These are phyloP conservation scores for Metarhizium robertsii DNA, from an alignment of 2,329 filamentous ascomycete species.

Conservation along the genomic window DNA sequence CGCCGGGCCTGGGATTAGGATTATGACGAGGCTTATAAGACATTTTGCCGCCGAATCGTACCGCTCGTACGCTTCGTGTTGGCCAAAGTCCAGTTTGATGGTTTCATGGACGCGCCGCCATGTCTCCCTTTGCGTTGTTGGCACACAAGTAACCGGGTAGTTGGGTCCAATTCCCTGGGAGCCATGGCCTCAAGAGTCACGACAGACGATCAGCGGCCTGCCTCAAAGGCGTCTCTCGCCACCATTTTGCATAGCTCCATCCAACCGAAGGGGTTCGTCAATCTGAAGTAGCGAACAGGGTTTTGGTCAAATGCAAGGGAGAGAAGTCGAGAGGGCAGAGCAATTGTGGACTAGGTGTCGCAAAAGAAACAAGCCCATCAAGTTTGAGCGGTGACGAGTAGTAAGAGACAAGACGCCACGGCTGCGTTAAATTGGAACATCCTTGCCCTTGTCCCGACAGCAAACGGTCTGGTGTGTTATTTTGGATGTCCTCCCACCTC, in stretches of 20 bases:
- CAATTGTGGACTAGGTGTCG: background rate
- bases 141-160: background rate
- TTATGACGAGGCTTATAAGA: background rate
- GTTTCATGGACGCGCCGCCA: background rate
- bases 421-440: background rate
- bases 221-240: background rate
- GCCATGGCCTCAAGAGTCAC: background rate
- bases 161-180: background rate
- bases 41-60: background rate
- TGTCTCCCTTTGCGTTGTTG: background rate
- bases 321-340: background rate
- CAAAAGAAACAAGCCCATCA: slow-evolving; percentile 2
- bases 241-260: background rate
- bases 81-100: background rate
- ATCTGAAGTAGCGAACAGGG: background rate
- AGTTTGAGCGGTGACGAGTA: background rate
- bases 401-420: background rate
- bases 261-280: background rate
- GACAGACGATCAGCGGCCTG: background rate
- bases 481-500: background rate
- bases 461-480: background rate
- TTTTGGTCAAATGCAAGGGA: slow-evolving; percentile 4
- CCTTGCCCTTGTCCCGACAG: background rate
- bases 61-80: background rate
- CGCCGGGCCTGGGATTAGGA: background rate